These are phyloP conservation scores for Quercus mongolica DNA, from an alignment of 306 rosid genomes.

Conservation along the genomic window DNA sequence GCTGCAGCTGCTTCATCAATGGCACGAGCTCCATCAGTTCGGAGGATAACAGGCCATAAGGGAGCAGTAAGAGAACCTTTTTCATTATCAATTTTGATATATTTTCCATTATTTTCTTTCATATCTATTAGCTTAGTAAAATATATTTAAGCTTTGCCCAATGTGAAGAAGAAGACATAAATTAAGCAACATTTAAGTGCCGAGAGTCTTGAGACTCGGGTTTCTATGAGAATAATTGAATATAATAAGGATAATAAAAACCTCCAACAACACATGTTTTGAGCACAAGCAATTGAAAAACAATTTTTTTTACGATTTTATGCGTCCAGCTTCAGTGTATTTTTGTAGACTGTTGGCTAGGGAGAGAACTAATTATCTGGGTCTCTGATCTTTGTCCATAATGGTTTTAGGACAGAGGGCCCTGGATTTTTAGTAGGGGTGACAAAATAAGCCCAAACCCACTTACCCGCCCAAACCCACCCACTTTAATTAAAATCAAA, in stretches of 20 bases:
- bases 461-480: no score
- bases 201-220: not conserved
- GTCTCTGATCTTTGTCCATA: not conserved
- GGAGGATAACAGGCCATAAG: constrained; percentile 65
- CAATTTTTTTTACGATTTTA: not conserved
- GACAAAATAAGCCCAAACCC: no score
- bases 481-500: no score
- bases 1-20: constrained; percentile 94
- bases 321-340: not conserved
- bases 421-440: not conserved
- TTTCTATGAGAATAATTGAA: not conserved
- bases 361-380: not conserved
- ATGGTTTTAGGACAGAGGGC: not conserved
- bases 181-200: not conserved
- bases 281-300: not conserved
- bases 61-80: constrained; percentile 46
- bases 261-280: not conserved
- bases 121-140: not conserved
- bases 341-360: not conserved
- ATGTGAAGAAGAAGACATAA: not conserved
- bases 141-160: not conserved
- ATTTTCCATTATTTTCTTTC: not conserved
- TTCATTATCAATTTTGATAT: not conserved
- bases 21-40: constrained; percentile 78
- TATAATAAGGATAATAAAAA: not conserved